These are phyloP conservation scores for Datisca glomerata DNA, from an alignment of 306 rosid species.

Conservation along the genomic window DNA sequence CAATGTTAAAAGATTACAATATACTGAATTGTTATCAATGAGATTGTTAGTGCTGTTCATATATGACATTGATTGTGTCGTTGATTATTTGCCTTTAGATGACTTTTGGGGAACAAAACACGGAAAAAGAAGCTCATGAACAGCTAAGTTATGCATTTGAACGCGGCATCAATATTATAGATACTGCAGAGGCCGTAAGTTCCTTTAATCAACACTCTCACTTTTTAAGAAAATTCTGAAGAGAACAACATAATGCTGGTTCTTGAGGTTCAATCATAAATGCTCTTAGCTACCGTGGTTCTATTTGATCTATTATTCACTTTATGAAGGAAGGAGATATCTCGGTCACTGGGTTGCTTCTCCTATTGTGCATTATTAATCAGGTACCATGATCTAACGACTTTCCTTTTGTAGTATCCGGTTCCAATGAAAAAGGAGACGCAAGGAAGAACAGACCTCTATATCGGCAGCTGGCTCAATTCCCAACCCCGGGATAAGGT, in stretches of 20 bases:
- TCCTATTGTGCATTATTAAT: too few relatives aligned
- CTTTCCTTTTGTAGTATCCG: conserved; percentile 54
- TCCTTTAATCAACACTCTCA: too few relatives aligned
- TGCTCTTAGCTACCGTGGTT: too few relatives aligned
- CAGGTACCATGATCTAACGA: background rate
- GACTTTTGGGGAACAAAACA: conserved; percentile 84
- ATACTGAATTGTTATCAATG: background rate
- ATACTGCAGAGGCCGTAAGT: conserved; percentile 73
- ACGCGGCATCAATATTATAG: conserved; percentile 60
- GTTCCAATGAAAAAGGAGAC: conserved; percentile 81
- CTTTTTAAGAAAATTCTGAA: too few relatives aligned
- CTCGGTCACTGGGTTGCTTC: too few relatives aligned
- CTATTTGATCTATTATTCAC: too few relatives aligned
- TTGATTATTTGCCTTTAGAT: conserved; percentile 30
- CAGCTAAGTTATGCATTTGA: conserved; percentile 60
- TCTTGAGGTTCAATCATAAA: too few relatives aligned
- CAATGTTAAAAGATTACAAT: background rate
- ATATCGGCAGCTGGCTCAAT: conserved; percentile 72
- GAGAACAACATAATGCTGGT: too few relatives aligned
- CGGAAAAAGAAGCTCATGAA: conserved; percentile 81
- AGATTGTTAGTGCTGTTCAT: background rate
- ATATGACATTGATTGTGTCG: background rate
- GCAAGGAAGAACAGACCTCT: conserved; percentile 71
- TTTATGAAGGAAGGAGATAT: background rate
- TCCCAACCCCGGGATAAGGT: conserved; percentile 86